Conservation (phyloP, 2,329 filamentous ascomycete genomes). For the Xylariaceae sp. region DNA sequence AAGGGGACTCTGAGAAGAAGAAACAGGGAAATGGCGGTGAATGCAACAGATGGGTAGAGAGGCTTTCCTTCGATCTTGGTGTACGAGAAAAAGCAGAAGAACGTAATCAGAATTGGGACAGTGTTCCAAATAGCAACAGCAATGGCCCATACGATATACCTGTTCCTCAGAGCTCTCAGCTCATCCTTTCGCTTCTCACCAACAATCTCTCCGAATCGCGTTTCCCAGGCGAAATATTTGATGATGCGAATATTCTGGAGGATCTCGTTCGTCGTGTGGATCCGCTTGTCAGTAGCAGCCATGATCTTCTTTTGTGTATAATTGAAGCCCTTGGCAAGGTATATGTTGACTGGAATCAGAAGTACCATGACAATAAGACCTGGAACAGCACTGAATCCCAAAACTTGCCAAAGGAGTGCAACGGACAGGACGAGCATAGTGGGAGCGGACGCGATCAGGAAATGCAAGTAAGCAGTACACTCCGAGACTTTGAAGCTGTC, state of each 20-base stretch:
- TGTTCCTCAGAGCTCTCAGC: conserved; percentile 69
- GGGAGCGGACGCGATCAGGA: conserved; percentile 86
- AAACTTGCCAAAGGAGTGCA: conserved; percentile 77
- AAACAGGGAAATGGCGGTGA: conserved; percentile 94
- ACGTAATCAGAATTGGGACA: conserved; percentile 90
- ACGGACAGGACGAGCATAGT: conserved; percentile 82
- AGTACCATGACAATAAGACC: conserved; percentile 87
- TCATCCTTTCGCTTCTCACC: conserved; percentile 83
- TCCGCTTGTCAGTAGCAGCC: conserved; percentile 88
- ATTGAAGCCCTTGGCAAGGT: conserved; percentile 80
- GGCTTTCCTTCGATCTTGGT: conserved; percentile 86
- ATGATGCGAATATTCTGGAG: conserved; percentile 97
- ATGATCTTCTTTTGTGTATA: conserved; percentile 87
- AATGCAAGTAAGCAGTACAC: conserved; percentile 91
- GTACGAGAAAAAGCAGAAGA: conserved; percentile 92
- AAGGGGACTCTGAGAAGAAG: conserved; percentile 88
- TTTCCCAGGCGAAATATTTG: conserved; percentile 99
- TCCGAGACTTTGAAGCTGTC: conserved; percentile 99
- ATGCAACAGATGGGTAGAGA: conserved; percentile 86
- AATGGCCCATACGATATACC: conserved; percentile 87
- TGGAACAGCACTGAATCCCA: conserved; percentile 90
- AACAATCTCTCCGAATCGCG: conserved; percentile 79
- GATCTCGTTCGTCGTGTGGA: conserved; percentile 94
- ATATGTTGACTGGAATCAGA: conserved; percentile 85
- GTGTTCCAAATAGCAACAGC: conserved; percentile 97